These are phyloP conservation scores for Pseudogymnoascus sp. DNA, from an alignment of 2,329 filamentous ascomycete species.

Conservation along the genomic window DNA sequence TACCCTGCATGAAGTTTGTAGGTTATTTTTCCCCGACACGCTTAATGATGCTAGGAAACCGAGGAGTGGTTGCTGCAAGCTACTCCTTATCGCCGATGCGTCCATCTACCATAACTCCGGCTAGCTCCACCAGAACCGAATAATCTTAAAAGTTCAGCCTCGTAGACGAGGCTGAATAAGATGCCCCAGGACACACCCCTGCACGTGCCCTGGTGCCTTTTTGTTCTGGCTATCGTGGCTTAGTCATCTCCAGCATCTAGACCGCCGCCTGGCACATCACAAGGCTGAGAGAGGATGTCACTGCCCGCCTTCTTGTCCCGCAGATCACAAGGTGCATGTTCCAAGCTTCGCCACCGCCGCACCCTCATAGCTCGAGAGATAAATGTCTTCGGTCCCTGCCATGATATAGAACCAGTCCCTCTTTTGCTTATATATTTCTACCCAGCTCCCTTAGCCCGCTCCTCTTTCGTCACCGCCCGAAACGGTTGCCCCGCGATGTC, in stretches of 20 bases:
- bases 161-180: neutral
- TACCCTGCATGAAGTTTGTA: neutral
- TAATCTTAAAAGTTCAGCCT: neutral
- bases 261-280: conserved; percentile 1
- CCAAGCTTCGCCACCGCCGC: neutral
- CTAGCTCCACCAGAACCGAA: neutral
- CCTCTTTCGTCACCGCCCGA: conserved; percentile 7
- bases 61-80: neutral
- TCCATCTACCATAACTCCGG: neutral
- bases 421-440: conserved; percentile 4
- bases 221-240: neutral
- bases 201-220: conserved; percentile 2
- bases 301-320: neutral
- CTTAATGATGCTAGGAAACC: neutral
- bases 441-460: conserved; percentile 10
- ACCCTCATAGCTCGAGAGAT: neutral
- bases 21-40: neutral
- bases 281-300: conserved; percentile 7
- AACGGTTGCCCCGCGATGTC: neutral
- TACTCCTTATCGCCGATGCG: neutral
- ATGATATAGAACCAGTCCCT: neutral
- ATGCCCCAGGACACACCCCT: neutral
- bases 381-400: neutral
- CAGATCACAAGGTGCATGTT: conserved; percentile 3
- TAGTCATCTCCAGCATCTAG: neutral